Evolutionary conservation across 805 yeast species (phyloP).

Genomic region (Metschnikowia borealis): DNA sequence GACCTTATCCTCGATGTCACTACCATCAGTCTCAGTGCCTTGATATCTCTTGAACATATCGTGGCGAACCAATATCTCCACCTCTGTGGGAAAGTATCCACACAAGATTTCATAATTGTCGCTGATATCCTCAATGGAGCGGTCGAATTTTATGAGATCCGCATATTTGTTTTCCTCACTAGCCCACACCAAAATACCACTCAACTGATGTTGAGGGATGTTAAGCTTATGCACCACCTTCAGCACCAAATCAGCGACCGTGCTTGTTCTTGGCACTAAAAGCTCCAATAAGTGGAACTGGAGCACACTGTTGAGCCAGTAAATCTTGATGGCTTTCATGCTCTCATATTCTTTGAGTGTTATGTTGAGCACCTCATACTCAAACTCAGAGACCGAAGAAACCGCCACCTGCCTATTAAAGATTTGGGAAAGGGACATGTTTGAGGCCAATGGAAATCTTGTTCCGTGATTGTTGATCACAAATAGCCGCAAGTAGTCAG

Average conservation of each 20-base stretch:
- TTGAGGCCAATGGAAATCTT: constrained; percentile 43
- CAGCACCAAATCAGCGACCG: constrained; percentile 51
- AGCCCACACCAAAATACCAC: constrained; percentile 56
- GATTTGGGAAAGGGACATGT: constrained; percentile 34
- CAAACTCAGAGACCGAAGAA: constrained; percentile 45
- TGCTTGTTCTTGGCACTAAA: constrained; percentile 59
- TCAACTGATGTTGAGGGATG: constrained; percentile 44
- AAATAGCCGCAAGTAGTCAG: constrained; percentile 62
- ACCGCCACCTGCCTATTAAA: constrained; percentile 43
- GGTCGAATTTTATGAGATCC: constrained; percentile 36
- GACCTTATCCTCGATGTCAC: constrained; percentile 25
- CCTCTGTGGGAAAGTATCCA: constrained; percentile 42
- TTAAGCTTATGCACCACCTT: constrained; percentile 54
- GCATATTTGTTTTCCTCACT: constrained; percentile 38
- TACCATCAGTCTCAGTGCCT: constrained; percentile 17
- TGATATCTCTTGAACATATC: constrained; percentile 29
- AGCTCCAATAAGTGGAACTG: constrained; percentile 68
- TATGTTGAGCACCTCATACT: constrained; percentile 74
- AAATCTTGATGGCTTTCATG: constrained; percentile 59
- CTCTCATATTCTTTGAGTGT: constrained; percentile 75
- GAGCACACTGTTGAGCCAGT: constrained; percentile 69
- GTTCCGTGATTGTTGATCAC: constrained; percentile 57
- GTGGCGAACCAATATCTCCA: constrained; percentile 33
- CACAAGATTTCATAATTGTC: constrained; percentile 36
- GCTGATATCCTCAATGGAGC: constrained; percentile 30